Evolutionary conservation across 2,329 filamentous ascomycete genomes (phyloP).

Genomic region (Cordyceps fumosorosea): DNA sequence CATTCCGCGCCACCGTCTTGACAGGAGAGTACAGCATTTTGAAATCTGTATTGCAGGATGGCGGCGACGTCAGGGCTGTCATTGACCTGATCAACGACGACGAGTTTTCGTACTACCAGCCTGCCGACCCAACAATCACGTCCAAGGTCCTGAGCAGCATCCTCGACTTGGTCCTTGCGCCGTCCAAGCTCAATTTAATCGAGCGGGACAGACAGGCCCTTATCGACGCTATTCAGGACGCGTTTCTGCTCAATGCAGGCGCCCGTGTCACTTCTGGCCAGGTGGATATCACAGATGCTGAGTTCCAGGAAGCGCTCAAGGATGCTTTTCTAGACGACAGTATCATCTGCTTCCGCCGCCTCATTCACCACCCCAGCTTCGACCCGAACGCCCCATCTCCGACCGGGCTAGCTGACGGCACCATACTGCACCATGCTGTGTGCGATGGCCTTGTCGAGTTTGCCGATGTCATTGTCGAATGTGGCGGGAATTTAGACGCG

Average conservation of each 20-base stretch:
- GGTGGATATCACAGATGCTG: conserved; percentile 15
- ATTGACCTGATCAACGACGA: conserved; percentile 14
- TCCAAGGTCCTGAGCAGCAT: conserved; percentile 5
- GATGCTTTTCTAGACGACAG: conserved; percentile 23
- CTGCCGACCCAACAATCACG: background rate
- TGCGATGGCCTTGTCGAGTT: conserved; percentile 20
- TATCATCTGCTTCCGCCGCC: conserved; percentile 20
- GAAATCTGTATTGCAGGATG: conserved; percentile 15
- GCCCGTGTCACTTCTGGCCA: background rate
- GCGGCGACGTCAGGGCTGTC: conserved; percentile 15
- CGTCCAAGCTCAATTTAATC: conserved; percentile 1
- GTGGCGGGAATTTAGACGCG: conserved; percentile 23
- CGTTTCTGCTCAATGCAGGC: background rate
- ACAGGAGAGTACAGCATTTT: conserved; percentile 22
- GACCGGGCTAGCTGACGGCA: conserved; percentile 16
- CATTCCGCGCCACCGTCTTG: conserved; percentile 23
- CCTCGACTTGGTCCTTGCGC: conserved; percentile 8
- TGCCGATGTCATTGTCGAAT: conserved; percentile 23
- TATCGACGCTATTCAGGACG: conserved; percentile 2
- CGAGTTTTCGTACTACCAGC: background rate
- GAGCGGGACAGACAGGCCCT: conserved; percentile 3
- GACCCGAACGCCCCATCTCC: conserved; percentile 21
- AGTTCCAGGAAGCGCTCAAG: conserved; percentile 19
- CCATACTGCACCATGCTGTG: conserved; percentile 27
- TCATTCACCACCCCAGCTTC: conserved; percentile 25